Base-by-base conservation (phyloP, 2,329 filamentous ascomycete genomes). In the Verticillium nonalfalfae region DNA sequence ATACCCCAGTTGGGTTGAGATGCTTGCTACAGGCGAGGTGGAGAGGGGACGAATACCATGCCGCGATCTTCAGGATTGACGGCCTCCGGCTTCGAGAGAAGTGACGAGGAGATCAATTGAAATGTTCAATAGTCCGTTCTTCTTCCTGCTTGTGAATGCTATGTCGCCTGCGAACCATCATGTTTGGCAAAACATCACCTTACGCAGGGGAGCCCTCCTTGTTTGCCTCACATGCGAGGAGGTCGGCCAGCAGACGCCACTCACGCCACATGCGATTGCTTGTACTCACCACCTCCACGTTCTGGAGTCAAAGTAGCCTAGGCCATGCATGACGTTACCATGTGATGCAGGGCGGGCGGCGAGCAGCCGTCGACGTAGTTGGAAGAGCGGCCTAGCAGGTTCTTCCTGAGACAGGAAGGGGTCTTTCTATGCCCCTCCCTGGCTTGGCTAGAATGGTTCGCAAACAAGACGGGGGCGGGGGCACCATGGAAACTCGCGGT, bases 41-140 rank as follows among this genome's bases (percentile, higher is more conserved):
- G 45, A 18, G 45, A 50, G 45, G 45, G 45, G 45, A 50, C 18
- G 45, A 50, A 50, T 50, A 50, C 13, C n/a, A 11, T 50, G 45
- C 45, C 45, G 45, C n/a, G n/a, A 50, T 18, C n/a, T 11, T 26
- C n/a, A 26, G 45, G 9, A 18, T 26, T 6, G 45, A 50, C 35
- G 56, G 56, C 35, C 56, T 58, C 56, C 56, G 56, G 56, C 56
- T 58, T 58, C 56, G 36, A 39, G 56, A 58, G 56, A 58, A 58
- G 56, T 40, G 56, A 6, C 56, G 56, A 58, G 56, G 56, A 58
- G 56, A 58, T 21, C n/a, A 50, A 50, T 50, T 26, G 45, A 50
- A 18, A n/a, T 50, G 45, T 50, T 50, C n/a, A 50, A 18, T n/a
- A 11, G 21, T 18, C 7, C 11, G 3, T 7, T 50, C 7, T 11